These are phyloP conservation scores for Globisporangium yorkense DNA, from an alignment of 352 stramenopile species.

Conservation along the genomic window DNA sequence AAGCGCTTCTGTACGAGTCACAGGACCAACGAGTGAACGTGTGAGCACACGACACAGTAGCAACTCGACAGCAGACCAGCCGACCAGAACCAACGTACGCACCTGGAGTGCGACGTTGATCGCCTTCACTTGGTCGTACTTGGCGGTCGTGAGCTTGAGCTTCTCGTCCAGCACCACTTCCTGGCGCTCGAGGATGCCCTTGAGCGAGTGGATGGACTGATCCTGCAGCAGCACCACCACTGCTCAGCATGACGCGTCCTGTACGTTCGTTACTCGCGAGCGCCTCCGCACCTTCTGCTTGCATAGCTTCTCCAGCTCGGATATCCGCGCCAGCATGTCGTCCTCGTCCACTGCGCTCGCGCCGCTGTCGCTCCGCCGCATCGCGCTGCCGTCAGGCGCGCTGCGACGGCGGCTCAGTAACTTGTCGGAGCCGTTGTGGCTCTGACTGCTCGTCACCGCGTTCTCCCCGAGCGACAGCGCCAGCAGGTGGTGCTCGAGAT, in stretches of 20 bases:
- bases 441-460: not conserved
- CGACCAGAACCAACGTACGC: not conserved
- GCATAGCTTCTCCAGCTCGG: slow-evolving; percentile 62
- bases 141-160: slow-evolving; percentile 52
- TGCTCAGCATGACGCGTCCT: not conserved
- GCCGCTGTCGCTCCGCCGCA: slow-evolving; percentile 3
- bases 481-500: slow-evolving; percentile 38
- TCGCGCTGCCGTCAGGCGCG: slow-evolving; percentile 7
- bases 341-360: slow-evolving; percentile 10
- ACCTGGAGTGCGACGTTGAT: slow-evolving; percentile 81
- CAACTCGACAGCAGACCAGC: too few species aligned
- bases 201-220: slow-evolving; percentile 55
- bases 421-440: not conserved
- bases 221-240: slow-evolving; percentile 27
- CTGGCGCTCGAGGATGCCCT: slow-evolving; percentile 62
- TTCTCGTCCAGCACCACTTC: slow-evolving; percentile 65
- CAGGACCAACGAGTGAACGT: not conserved
- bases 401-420: slow-evolving; percentile 8
- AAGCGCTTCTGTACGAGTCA: slow-evolving; percentile 38
- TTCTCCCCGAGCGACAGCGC: slow-evolving; percentile 27
- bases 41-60: not conserved
- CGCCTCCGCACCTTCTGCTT: slow-evolving; percentile 57
- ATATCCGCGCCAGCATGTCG: slow-evolving; percentile 26
- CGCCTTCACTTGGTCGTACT: slow-evolving; percentile 76
- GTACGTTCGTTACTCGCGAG: not conserved